phyloP scores from a whole-genome alignment of 163 green algal genomes.

The Scenedesmus sp. region DNA sequence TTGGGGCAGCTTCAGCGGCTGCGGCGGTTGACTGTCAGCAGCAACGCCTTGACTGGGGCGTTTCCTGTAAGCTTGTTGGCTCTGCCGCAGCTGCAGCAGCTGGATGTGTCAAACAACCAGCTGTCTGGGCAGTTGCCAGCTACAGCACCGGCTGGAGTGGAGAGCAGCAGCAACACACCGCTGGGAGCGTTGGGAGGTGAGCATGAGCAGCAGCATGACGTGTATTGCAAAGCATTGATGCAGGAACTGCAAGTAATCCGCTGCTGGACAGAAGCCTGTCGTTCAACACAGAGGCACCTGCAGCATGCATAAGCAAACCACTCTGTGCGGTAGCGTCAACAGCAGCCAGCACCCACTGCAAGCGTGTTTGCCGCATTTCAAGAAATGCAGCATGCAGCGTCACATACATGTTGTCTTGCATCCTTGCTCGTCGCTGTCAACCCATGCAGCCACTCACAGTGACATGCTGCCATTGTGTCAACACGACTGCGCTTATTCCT shows the following conservation, averaged over 20 bases:
- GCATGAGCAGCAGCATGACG: neutral
- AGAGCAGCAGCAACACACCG: neutral
- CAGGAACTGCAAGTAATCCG: neutral
- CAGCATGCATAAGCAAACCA: no score
- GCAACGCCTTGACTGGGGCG: slow-evolving; percentile 8
- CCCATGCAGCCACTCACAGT: no score
- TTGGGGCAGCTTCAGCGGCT: neutral
- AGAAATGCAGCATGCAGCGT: no score
- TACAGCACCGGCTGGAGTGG: neutral
- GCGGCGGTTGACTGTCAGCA: neutral
- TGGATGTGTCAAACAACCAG: slow-evolving; percentile 50
- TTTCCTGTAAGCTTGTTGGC: neutral
- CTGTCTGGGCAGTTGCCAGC: slow-evolving; percentile 42
- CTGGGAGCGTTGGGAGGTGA: neutral
- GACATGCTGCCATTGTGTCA: neutral
- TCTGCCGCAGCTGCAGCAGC: slow-evolving; percentile 18
- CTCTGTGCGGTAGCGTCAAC: no score
- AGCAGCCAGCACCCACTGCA: no score
- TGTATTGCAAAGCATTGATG: no score
- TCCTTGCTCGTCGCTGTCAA: no score
- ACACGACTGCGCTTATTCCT: neutral
- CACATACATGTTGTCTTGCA: no score
- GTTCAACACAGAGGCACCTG: no score
- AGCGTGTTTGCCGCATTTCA: no score
- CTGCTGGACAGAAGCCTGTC: neutral